These are phyloP conservation scores for Linnemannia hyalina DNA, from an alignment of 192 early-diverging fungal species.

Conservation along the genomic window DNA sequence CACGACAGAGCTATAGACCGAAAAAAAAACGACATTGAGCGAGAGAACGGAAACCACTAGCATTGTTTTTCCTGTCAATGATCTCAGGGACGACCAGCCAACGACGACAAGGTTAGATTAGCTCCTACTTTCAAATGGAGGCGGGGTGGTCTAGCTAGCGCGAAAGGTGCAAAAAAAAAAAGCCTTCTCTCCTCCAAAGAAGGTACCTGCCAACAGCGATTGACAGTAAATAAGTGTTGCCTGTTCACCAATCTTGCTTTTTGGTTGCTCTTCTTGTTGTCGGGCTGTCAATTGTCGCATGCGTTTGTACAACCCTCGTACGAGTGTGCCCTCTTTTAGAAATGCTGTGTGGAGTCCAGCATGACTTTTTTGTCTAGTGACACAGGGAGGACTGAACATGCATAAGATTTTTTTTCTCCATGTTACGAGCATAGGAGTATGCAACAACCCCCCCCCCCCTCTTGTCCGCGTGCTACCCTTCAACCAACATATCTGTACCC, in stretches of 20 bases:
- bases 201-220: background rate
- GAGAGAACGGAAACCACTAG: background rate
- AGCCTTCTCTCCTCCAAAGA: background rate
- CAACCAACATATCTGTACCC: background rate
- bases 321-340: no score
- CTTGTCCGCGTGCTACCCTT: background rate
- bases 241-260: no score
- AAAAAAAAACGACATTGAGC: background rate
- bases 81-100: background rate
- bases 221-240: no score
- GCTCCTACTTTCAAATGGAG: background rate
- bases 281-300: no score
- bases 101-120: background rate
- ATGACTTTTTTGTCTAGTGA: no score
- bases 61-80: background rate
- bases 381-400: no score
- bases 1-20: no score
- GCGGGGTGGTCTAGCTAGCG: background rate
- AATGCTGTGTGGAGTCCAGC: no score
- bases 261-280: no score
- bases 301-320: no score
- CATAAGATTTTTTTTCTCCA: no score
- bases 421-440: background rate
- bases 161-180: background rate
- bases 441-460: background rate